Conservation (phyloP, 805 yeast species). For the Cephaloascus fragrans region DNA sequence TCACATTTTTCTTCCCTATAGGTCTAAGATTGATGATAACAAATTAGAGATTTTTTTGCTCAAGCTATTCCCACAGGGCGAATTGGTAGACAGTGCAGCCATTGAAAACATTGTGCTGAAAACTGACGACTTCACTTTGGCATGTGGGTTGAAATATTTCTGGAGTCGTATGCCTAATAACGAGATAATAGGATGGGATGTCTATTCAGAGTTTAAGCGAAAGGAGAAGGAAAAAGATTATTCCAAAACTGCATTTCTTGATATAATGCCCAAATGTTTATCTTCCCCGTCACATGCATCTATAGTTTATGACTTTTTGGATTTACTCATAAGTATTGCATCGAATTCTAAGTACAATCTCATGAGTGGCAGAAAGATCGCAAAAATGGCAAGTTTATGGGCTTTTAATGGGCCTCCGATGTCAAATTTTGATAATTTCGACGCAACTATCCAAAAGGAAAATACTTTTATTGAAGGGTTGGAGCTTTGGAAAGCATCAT, state of each 20-base stretch:
- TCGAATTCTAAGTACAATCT: conserved; percentile 72
- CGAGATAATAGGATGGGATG: conserved; percentile 80
- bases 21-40: conserved; percentile 58
- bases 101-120: conserved; percentile 33
- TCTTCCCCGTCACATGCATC: conserved; percentile 83
- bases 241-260: conserved; percentile 66
- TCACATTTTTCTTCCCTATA: conserved; percentile 63
- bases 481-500: conserved; percentile 67
- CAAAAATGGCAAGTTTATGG: conserved; percentile 83
- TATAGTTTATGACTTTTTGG: conserved; percentile 80
- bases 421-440: conserved; percentile 16
- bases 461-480: conserved; percentile 56
- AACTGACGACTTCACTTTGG: conserved; percentile 61
- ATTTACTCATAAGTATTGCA: conserved; percentile 65
- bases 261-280: conserved; percentile 76
- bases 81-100: conserved; percentile 29
- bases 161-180: conserved; percentile 81
- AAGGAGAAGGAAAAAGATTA: conserved; percentile 56
- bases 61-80: conserved; percentile 49
- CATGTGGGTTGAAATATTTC: conserved; percentile 67
- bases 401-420: conserved; percentile 50
- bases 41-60: conserved; percentile 49
- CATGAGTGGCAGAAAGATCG: conserved; percentile 69
- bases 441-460: conserved; percentile 23
- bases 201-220: conserved; percentile 59